Evolutionary conservation across 2,329 filamentous ascomycete genomes (phyloP).

Genomic region (Fusarium chuoi): DNA sequence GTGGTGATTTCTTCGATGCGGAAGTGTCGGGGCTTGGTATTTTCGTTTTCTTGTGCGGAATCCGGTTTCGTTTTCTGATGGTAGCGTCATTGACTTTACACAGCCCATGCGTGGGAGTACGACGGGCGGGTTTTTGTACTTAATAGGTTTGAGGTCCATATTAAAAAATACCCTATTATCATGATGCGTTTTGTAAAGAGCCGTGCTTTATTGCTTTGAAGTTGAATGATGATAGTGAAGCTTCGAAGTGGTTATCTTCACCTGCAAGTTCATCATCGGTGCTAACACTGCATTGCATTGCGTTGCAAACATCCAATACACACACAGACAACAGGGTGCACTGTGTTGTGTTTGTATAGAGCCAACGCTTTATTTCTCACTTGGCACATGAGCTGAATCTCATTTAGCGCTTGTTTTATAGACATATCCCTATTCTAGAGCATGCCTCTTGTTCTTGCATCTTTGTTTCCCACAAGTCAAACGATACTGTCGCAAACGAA

Average conservation of each 20-base stretch:
- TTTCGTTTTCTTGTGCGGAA: conserved; percentile 9
- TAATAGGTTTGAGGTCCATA: background rate
- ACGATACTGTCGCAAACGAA: background rate
- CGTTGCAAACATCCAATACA: background rate
- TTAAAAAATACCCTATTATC: background rate
- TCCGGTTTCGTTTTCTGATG: conserved; percentile 10
- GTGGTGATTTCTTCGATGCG: background rate
- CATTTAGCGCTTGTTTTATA: background rate
- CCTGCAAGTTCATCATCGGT: background rate
- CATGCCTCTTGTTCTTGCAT: background rate
- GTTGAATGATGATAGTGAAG: background rate
- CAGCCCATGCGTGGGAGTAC: background rate
- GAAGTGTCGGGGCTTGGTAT: conserved; percentile 15
- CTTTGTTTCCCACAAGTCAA: background rate
- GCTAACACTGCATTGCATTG: background rate
- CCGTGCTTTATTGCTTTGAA: background rate
- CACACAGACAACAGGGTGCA: background rate
- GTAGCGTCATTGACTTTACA: conserved; percentile 29
- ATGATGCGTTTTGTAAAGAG: background rate
- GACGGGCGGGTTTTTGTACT: background rate
- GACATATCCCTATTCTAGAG: background rate
- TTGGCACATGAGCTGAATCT: background rate
- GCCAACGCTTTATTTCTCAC: background rate
- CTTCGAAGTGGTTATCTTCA: background rate
- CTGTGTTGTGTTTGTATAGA: background rate